phyloP scores from a whole-genome alignment of 768 basidiomycete species.

The Lepiota venenata region DNA sequence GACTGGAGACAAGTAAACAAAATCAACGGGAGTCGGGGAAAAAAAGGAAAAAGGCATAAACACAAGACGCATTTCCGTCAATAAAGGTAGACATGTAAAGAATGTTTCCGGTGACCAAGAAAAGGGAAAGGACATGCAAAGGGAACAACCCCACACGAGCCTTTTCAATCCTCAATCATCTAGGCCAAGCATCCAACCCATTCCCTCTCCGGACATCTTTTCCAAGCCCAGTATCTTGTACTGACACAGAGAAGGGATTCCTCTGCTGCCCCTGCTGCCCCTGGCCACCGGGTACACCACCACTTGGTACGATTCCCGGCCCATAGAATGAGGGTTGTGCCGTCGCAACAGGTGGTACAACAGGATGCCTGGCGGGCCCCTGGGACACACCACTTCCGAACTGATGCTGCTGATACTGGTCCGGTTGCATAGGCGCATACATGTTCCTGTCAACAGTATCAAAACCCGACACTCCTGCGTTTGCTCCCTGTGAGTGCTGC shows the following conservation, averaged over 20 bases:
- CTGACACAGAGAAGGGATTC: conserved; percentile 31
- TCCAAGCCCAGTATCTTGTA: conserved; percentile 23
- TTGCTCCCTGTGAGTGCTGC: conserved; percentile 25
- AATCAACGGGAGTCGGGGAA: not conserved
- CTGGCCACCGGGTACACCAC: conserved; percentile 27
- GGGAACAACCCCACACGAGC: not conserved
- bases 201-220: conserved; percentile 62
- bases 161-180: conserved; percentile 37
- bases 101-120: conserved; percentile 8
- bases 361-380: conserved; percentile 38
- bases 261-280: conserved; percentile 26
- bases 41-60: not conserved
- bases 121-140: not conserved
- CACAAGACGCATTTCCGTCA: conserved; percentile 7
- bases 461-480: conserved; percentile 33
- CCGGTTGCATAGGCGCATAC: conserved; percentile 83
- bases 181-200: conserved; percentile 73
- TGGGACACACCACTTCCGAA: conserved; percentile 24
- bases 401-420: conserved; percentile 46
- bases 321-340: conserved; percentile 71
- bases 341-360: conserved; percentile 33
- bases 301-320: conserved; percentile 50
- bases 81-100: conserved; percentile 7
- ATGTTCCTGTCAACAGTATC: conserved; percentile 62
- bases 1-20: conserved; percentile 9